Evolutionary conservation across 768 basidiomycete species (phyloP).

Genomic region (Terana coerulea): DNA sequence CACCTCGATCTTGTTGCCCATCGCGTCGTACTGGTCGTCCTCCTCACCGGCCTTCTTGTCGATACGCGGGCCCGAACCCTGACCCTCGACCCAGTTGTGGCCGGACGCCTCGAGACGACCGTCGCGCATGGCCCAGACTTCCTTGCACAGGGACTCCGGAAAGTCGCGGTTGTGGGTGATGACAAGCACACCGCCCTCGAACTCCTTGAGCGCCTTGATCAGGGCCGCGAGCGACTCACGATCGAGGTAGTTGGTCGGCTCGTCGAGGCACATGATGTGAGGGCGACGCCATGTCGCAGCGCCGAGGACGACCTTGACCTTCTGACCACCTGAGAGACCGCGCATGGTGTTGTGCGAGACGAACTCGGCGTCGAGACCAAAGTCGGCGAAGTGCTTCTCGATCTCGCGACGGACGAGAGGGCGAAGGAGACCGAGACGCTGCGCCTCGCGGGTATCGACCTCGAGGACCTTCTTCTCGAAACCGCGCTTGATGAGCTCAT

Average conservation of each 20-base stretch:
- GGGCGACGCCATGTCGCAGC: conserved; percentile 99
- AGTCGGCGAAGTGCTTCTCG: conserved; percentile 99
- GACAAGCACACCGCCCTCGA: conserved; percentile 97
- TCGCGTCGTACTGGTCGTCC: conserved; percentile 89
- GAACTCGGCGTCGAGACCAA: conserved; percentile 98
- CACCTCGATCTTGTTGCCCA: conserved; percentile 93
- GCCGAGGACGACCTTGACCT: conserved; percentile 98
- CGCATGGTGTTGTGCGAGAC: conserved; percentile 99
- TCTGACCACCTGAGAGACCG: conserved; percentile 97
- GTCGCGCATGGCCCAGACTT: conserved; percentile 99
- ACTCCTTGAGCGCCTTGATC: conserved; percentile 96
- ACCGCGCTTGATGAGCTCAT: conserved; percentile 96
- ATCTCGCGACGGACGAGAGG: conserved; percentile 98
- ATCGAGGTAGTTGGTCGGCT: conserved; percentile 99
- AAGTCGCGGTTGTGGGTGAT: conserved; percentile 99
- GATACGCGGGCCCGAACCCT: conserved; percentile 91
- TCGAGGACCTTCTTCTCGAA: conserved; percentile 99
- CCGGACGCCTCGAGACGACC: conserved; percentile 95
- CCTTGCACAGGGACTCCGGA: conserved; percentile 96
- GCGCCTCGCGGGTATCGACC: conserved; percentile 96
- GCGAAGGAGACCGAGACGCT: conserved; percentile 90
- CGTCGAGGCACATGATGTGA: conserved; percentile 95
- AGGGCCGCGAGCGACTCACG: conserved; percentile 98
- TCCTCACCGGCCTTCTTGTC: conserved; percentile 93
- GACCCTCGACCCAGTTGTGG: conserved; percentile 99